phyloP scores from a whole-genome alignment of 371 early-diverging fungal species.

The Phascolomyces articulosus region DNA sequence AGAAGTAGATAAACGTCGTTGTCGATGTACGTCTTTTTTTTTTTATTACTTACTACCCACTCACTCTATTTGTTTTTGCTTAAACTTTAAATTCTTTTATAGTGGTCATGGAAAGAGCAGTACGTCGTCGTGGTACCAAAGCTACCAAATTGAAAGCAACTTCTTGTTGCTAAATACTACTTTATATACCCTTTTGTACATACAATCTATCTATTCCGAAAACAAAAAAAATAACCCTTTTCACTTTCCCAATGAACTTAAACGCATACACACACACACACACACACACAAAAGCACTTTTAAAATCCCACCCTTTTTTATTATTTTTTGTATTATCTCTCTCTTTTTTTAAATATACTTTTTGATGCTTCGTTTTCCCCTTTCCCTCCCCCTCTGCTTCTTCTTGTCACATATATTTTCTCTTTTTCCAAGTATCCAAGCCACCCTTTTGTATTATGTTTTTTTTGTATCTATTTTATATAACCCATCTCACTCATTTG shows the following conservation, averaged over 20 bases:
- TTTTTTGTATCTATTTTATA: conserved; percentile 8
- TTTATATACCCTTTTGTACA: background rate
- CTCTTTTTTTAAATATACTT: background rate
- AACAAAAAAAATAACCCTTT: no score
- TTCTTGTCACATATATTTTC: background rate
- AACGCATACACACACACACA: background rate
- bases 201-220: background rate
- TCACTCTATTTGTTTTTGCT: background rate
- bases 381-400: background rate
- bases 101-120: conserved; percentile 15
- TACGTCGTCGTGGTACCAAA: conserved; percentile 8
- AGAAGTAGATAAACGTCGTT: conserved; percentile 29
- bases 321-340: background rate
- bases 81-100: background rate
- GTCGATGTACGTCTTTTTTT: conserved; percentile 26
- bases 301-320: no score
- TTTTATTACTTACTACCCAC: background rate
- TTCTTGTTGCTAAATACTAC: background rate
- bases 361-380: background rate
- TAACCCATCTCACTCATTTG: background rate
- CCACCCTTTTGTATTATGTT: conserved; percentile 7
- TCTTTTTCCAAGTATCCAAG: conserved; percentile 3
- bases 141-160: background rate
- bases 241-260: no score
- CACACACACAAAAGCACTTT: background rate